These are phyloP conservation scores for Flaveria bidentis DNA, from an alignment of 129 eudicot species.

Conservation along the genomic window DNA sequence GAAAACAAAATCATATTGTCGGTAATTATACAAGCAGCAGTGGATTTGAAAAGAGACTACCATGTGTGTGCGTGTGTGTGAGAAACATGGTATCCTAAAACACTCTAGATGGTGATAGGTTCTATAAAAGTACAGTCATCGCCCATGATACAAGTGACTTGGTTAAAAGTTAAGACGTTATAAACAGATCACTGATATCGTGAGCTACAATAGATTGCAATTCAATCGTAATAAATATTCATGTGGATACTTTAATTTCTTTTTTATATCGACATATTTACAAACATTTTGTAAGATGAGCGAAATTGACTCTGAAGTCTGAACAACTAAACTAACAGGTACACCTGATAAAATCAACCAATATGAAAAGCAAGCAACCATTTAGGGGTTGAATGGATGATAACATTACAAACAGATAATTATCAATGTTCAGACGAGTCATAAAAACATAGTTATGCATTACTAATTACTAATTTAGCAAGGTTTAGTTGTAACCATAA, in stretches of 20 bases:
- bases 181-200: background rate
- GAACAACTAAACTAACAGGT: background rate
- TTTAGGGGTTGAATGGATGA: background rate
- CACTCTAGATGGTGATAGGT: background rate
- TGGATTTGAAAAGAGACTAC: background rate
- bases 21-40: background rate
- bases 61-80: background rate
- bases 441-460: background rate
- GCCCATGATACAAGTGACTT: background rate
- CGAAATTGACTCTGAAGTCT: background rate
- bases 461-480: conserved; percentile 10
- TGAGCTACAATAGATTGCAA: background rate
- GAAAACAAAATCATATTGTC: conserved; percentile 21
- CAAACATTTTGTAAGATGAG: no score
- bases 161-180: background rate
- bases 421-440: conserved; percentile 7
- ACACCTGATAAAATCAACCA: conserved; percentile 1
- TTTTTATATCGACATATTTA: conserved; percentile 1
- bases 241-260: background rate
- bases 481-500: background rate
- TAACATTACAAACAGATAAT: background rate
- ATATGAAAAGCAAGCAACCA: background rate
- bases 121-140: background rate
- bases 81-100: background rate
- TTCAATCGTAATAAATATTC: background rate